Conservation (phyloP, 805 yeast species). For the Saccharomyces eubayanus region DNA sequence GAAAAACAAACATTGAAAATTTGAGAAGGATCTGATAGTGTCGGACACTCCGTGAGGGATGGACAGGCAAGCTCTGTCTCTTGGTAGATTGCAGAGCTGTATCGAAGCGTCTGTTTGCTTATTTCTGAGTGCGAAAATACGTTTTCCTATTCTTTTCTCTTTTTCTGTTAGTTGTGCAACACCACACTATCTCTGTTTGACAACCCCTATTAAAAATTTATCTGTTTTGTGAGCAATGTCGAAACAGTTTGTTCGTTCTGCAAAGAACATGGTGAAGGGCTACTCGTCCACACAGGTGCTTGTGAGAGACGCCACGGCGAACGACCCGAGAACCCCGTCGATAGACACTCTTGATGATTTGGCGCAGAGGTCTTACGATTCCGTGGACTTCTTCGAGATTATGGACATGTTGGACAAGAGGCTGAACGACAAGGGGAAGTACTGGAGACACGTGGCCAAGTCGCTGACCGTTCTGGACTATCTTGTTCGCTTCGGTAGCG, state of each 20-base stretch:
- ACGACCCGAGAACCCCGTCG: conserved; percentile 80
- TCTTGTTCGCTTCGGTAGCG: conserved; percentile 76
- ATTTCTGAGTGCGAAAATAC: not conserved
- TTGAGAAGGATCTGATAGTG: not conserved
- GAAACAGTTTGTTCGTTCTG: conserved; percentile 67
- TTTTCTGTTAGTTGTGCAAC: not conserved
- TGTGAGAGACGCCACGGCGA: conserved; percentile 88
- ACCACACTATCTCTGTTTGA: not conserved
- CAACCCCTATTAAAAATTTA: not conserved
- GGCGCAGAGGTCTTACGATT: conserved; percentile 61
- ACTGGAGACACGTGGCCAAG: conserved; percentile 95
- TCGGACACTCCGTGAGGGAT: not conserved
- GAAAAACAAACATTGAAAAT: not conserved
- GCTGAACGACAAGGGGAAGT: conserved; percentile 89
- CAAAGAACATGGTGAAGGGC: conserved; percentile 72
- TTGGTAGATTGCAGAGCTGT: not conserved
- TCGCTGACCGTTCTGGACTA: conserved; percentile 84
- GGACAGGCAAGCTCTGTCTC: not conserved
- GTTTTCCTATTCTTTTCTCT: not conserved
- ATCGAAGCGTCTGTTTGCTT: not conserved
- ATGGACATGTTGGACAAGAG: conserved; percentile 93
- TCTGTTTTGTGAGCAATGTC: conserved; percentile 41
- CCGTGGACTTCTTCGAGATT: conserved; percentile 71
- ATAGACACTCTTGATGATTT: conserved; percentile 76
- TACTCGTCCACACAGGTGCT: conserved; percentile 77